These are phyloP conservation scores for Jatropha podagrica DNA, from an alignment of 441 rosid species.

Conservation along the genomic window DNA sequence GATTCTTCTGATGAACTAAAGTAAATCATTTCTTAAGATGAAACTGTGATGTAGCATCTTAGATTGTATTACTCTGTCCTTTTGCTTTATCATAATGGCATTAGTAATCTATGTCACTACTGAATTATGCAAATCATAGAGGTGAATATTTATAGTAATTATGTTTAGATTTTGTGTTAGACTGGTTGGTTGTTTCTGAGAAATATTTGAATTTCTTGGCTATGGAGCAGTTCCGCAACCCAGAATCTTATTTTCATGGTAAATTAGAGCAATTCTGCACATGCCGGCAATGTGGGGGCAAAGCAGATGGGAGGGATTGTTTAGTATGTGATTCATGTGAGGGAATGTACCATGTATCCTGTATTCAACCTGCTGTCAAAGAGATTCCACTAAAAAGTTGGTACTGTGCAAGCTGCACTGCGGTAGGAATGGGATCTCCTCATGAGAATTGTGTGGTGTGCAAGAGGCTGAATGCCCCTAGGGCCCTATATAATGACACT, in stretches of 20 bases:
- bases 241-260: slow-evolving; percentile 41
- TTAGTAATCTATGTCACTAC: neutral
- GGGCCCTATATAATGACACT: slow-evolving; percentile 27
- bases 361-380: slow-evolving; percentile 69
- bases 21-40: slow-evolving; percentile 20
- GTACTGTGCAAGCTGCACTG: slow-evolving; percentile 71
- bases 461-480: slow-evolving; percentile 56
- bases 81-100: slow-evolving; percentile 6
- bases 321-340: slow-evolving; percentile 91
- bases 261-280: slow-evolving; percentile 48
- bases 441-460: slow-evolving; percentile 80
- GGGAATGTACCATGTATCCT: slow-evolving; percentile 74
- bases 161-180: neutral
- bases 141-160: slow-evolving; percentile 10
- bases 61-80: neutral
- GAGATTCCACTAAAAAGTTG: slow-evolving; percentile 67
- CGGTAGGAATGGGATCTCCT: slow-evolving; percentile 59
- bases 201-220: slow-evolving; percentile 22
- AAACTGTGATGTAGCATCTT: slow-evolving; percentile 36
- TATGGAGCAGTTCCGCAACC: slow-evolving; percentile 33
- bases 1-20: neutral
- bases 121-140: neutral
- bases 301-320: slow-evolving; percentile 59
- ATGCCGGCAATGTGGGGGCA: slow-evolving; percentile 66
- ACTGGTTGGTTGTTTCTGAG: slow-evolving; percentile 10